Base-by-base conservation (phyloP, 2,329 filamentous ascomycete species). In the Diaporthe aspalathi region DNA sequence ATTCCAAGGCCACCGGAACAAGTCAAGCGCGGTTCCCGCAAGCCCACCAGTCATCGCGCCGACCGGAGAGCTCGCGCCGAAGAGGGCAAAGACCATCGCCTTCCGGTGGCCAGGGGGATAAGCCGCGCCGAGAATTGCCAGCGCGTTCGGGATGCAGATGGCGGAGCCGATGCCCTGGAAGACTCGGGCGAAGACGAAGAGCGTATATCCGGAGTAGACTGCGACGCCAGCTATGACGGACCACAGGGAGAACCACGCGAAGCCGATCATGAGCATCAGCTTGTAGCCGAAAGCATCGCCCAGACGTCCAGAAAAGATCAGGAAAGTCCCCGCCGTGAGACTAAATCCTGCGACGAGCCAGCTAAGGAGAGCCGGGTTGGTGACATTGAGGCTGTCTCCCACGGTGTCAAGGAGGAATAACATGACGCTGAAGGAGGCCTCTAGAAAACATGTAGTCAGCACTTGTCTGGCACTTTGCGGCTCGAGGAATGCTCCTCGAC, bases 111-210 rank as follows among this genome's bases (percentile, higher is more conserved):
- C 80, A 0, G 77, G 77, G 1, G 80, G 77, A 74, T 90, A 90
- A 1, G 84, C 83, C 0, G 81, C 80, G 5, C 88, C 88, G 5
- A 91, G 77, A 20, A 91, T 81, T 2, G 87, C 88, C 45, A 91
- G 79, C 1, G 81, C 85, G 74, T 90, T 91, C 0, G 89, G 88
- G 22, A 91, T 77, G 56, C 84, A 75, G 54, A 91, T 81, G 0
- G 88, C 86, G 0, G 88, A 86, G 0, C 88, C 89, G 50, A 88
- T 84, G 2, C 86, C 85, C 72, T 88, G 85, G 12, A 89, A 77
- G 2, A 83, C 85, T 29, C 87, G 83, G 35, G 81, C 81, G 67
- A 87, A 80, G 49, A 83, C 81, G 75, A 88, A 87, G 70, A 81
- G 76, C 29, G 79, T 71, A 50, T 76, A 72, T 35, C 74, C 73